phyloP scores from a whole-genome alignment of 2,329 filamentous ascomycete species.

The Hypoxylon sp. region DNA sequence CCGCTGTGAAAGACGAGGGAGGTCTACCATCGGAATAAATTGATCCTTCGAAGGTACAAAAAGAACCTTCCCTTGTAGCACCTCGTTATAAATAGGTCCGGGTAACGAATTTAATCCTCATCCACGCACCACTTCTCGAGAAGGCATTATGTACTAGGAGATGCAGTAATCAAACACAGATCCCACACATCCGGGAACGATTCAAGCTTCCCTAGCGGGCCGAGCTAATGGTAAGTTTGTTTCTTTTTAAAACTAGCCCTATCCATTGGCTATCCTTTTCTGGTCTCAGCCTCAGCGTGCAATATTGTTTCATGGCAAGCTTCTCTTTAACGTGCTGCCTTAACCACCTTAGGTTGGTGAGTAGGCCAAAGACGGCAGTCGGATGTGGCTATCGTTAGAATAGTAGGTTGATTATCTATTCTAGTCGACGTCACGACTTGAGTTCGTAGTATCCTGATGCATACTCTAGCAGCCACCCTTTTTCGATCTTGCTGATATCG shows the following conservation, averaged over 20 bases:
- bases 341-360: constrained; percentile 22
- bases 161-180: constrained; percentile 30
- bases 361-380: not conserved
- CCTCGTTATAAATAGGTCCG: constrained; percentile 32
- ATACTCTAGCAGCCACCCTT: constrained; percentile 90
- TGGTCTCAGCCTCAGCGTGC: constrained; percentile 38
- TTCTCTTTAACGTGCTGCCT: constrained; percentile 31
- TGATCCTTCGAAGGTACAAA: not conserved
- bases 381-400: not conserved
- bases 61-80: not conserved
- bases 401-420: constrained; percentile 13
- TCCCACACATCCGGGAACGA: constrained; percentile 24
- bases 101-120: constrained; percentile 2
- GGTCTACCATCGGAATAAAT: not conserved
- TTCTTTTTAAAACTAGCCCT: constrained; percentile 36
- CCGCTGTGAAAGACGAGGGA: not conserved
- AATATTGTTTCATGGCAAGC: constrained; percentile 36
- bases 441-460: constrained; percentile 84
- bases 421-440: constrained; percentile 47
- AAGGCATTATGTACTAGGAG: not conserved
- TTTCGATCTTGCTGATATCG: constrained; percentile 93
- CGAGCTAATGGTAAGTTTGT: constrained; percentile 27
- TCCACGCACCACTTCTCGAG: not conserved
- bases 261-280: constrained; percentile 25
- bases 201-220: constrained; percentile 25